Percentiles rank a stretch among this genome's conserved stretches.
These are phyloP conservation scores for Begonia masoniana DNA, from an alignment of 306 rosid genomes.

Conservation along the genomic window DNA sequence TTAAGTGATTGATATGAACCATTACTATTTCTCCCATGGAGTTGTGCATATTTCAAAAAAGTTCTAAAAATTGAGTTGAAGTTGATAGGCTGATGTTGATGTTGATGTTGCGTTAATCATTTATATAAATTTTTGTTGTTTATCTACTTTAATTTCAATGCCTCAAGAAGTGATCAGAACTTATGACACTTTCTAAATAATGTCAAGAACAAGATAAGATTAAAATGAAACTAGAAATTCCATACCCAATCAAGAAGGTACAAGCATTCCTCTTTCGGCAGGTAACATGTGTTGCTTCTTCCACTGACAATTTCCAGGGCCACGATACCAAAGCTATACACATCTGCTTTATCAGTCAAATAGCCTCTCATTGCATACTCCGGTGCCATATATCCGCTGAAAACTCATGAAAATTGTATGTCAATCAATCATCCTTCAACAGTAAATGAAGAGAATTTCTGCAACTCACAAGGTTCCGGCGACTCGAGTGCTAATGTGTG, in stretches of 20 bases:
- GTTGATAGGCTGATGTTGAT: too few relatives aligned
- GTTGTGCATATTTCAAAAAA: too few relatives aligned
- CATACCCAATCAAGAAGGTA: constrained; percentile 47
- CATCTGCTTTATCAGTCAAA: constrained; percentile 65
- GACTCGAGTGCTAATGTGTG: constrained; percentile 58
- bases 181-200: too few relatives aligned
- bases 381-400: constrained; percentile 43
- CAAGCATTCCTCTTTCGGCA: constrained; percentile 29
- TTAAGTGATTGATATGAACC: too few relatives aligned
- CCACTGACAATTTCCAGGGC: constrained; percentile 43
- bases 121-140: too few relatives aligned
- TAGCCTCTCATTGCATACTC: constrained; percentile 64
- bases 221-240: constrained; percentile 3
- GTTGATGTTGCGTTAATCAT: too few relatives aligned
- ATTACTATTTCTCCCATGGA: too few relatives aligned
- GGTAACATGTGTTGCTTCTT: constrained; percentile 33
- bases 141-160: too few relatives aligned
- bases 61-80: too few relatives aligned
- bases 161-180: too few relatives aligned
- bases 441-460: neutral
- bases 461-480: constrained; percentile 57
- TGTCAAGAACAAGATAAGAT: neutral
- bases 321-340: constrained; percentile 61
- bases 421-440: neutral
- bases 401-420: neutral